Conservation (phyloP, 257 asterid species). For the Orobanche coerulescens region DNA sequence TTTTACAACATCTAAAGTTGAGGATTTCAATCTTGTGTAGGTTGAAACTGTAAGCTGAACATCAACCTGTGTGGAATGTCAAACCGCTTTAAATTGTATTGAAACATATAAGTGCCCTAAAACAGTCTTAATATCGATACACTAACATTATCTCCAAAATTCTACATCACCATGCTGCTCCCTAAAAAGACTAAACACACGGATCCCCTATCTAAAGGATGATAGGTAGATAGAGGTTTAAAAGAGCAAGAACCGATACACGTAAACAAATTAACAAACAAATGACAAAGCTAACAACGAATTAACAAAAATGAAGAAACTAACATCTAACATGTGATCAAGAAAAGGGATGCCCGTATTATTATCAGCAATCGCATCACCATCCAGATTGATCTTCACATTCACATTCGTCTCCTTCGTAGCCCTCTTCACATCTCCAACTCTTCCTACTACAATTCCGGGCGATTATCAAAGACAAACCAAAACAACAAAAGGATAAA, state of each 20-base stretch:
- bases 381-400: constrained; percentile 85
- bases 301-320: constrained; percentile 17
- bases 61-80: no score
- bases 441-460: constrained; percentile 37
- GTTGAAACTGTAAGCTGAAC: no score
- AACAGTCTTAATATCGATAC: no score
- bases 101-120: no score
- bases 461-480: background rate
- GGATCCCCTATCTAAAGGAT: no score
- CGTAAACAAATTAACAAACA: background rate
- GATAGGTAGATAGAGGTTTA: no score
- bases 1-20: no score
- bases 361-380: constrained; percentile 72
- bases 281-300: background rate
- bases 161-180: background rate
- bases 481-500: background rate
- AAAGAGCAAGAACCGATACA: background rate
- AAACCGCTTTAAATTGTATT: no score
- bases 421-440: constrained; percentile 89
- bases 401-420: constrained; percentile 84
- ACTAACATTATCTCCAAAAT: no score
- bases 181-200: no score
- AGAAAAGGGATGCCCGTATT: constrained; percentile 80
- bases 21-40: no score
- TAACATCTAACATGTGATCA: constrained; percentile 96